Evolutionary conservation across 768 basidiomycete genomes (phyloP).

Genomic region (Phlebiopsis gigantea): DNA sequence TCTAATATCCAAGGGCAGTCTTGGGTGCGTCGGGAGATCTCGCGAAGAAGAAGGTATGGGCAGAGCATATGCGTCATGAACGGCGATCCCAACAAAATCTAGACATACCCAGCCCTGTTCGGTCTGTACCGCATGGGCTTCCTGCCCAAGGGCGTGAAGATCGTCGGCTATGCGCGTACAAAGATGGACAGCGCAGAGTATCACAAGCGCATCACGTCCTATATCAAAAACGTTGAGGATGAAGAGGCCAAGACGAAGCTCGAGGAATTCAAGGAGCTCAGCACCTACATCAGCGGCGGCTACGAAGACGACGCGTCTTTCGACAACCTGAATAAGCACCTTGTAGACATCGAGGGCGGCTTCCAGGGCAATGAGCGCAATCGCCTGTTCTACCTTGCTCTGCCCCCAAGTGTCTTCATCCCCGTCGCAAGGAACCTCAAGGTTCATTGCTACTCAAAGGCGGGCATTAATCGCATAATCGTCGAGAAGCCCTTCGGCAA

Average conservation of each 20-base stretch:
- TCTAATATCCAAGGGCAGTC: conserved; percentile 40
- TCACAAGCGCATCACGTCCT: conserved; percentile 74
- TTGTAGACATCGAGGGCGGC: conserved; percentile 65
- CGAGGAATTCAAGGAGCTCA: conserved; percentile 77
- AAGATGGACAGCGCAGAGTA: conserved; percentile 88
- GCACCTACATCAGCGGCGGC: conserved; percentile 78
- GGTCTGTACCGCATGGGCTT: conserved; percentile 75
- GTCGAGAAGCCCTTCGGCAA: conserved; percentile 99
- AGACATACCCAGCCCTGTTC: conserved; percentile 97
- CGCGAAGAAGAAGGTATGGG: conserved; percentile 93
- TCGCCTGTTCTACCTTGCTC: conserved; percentile 94
- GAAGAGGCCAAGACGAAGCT: conserved; percentile 53
- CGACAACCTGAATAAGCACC: conserved; percentile 65
- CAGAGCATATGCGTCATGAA: background rate
- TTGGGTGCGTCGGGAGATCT: conserved; percentile 96
- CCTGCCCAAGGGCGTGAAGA: conserved; percentile 79
- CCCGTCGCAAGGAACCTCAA: conserved; percentile 81
- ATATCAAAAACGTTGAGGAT: conserved; percentile 79
- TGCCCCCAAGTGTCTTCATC: conserved; percentile 95
- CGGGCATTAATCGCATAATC: conserved; percentile 85
- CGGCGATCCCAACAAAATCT: background rate
- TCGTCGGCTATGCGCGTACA: conserved; percentile 95
- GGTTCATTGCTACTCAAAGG: conserved; percentile 68
- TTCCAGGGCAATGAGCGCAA: conserved; percentile 63
- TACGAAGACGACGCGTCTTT: conserved; percentile 87